Percentiles rank a stretch among this genome's conserved stretches.
Conservation (phyloP, 2,329 filamentous ascomycete genomes). For the Graphium sp. region DNA sequence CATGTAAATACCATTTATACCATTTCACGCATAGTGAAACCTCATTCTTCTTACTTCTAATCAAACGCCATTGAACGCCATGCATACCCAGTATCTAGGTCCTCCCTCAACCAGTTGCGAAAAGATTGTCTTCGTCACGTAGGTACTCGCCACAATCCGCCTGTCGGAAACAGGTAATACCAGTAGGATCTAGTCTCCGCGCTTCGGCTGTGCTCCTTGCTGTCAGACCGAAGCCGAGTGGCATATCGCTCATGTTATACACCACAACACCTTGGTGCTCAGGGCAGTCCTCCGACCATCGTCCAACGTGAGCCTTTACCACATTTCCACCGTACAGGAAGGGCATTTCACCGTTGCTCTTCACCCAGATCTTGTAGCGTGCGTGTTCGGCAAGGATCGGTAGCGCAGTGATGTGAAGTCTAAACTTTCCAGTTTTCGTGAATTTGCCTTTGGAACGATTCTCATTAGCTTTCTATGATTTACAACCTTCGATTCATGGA, state of each 20-base stretch:
- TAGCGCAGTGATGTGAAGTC: slow-evolving; percentile 79
- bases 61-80: slow-evolving; percentile 4
- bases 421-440: slow-evolving; percentile 92
- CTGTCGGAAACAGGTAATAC: slow-evolving; percentile 77
- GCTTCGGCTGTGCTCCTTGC: slow-evolving; percentile 76
- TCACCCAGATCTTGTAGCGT: slow-evolving; percentile 94
- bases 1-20: too few relatives aligned
- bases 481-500: neutral
- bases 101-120: slow-evolving; percentile 28
- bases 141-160: slow-evolving; percentile 91
- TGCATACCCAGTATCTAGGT: neutral
- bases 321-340: slow-evolving; percentile 91
- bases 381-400: slow-evolving; percentile 82
- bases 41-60: too few relatives aligned
- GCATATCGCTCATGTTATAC: slow-evolving; percentile 80
- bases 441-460: slow-evolving; percentile 53
- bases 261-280: slow-evolving; percentile 88
- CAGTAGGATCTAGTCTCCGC: slow-evolving; percentile 74
- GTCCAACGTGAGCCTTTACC: slow-evolving; percentile 52
- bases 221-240: slow-evolving; percentile 85
- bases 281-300: slow-evolving; percentile 82
- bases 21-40: too few relatives aligned
- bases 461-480: slow-evolving; percentile 6
- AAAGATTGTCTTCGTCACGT: slow-evolving; percentile 58
- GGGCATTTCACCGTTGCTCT: slow-evolving; percentile 91